phyloP scores from a whole-genome alignment of 208 protist species.

The Acanthamoeba triangularis region DNA sequence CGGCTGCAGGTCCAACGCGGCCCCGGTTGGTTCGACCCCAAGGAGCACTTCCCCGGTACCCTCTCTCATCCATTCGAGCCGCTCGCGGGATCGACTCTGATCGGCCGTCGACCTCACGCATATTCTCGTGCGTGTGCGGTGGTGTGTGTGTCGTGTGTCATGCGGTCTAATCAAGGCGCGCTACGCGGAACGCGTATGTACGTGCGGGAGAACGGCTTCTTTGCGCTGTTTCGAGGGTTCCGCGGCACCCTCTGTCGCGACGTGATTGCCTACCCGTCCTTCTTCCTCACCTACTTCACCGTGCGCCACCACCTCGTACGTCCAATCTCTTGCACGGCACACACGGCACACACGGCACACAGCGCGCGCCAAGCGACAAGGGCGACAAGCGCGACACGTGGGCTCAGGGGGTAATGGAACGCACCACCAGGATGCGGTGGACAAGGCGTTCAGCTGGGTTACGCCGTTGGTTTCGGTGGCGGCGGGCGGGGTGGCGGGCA shows the following conservation, averaged over 20 bases:
- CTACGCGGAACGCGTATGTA: background rate
- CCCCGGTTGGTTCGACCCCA: conserved; percentile 19
- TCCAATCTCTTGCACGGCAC: background rate
- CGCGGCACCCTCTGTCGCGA: background rate
- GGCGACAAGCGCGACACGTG: too few relatives aligned
- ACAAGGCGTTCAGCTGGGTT: background rate
- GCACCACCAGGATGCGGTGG: background rate
- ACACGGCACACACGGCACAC: too few relatives aligned
- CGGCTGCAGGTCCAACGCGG: conserved; percentile 37
- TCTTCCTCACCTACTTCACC: conserved; percentile 58
- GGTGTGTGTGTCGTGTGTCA: too few relatives aligned
- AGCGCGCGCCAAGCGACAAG: too few relatives aligned
- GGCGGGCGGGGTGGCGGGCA: conserved; percentile 50
- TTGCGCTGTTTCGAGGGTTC: conserved; percentile 8
- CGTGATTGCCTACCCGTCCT: conserved; percentile 23
- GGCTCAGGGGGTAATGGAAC: too few relatives aligned
- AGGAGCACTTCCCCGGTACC: conserved; percentile 54
- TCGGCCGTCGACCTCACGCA: too few relatives aligned
- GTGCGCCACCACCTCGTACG: conserved; percentile 21
- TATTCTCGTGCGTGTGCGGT: too few relatives aligned
- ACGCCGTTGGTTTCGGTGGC: background rate
- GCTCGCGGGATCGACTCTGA: too few relatives aligned
- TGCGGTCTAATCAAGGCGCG: background rate
- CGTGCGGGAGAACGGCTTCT: conserved; percentile 48
- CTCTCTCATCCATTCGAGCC: too few relatives aligned